These are phyloP conservation scores for Tricholoma sp. DNA, from an alignment of 768 basidiomycete genomes.

Conservation along the genomic window DNA sequence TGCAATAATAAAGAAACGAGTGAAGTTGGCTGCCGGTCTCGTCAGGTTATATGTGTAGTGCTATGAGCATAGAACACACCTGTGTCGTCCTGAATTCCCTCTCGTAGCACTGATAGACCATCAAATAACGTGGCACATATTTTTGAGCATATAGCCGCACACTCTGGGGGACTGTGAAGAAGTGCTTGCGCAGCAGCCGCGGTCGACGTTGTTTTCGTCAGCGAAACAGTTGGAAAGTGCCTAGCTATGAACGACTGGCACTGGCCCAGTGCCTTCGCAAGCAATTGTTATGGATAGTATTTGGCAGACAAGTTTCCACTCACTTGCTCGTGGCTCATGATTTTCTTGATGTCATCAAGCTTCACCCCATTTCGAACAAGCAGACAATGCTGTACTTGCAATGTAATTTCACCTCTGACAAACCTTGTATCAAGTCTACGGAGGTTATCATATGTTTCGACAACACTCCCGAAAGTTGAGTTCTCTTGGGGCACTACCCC, in stretches of 20 bases:
- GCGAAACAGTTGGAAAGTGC: constrained; percentile 46
- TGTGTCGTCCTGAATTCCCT: constrained; percentile 60
- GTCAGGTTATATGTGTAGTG: neutral
- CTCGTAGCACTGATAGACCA: constrained; percentile 54
- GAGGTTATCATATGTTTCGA: constrained; percentile 69
- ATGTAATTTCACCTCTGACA: constrained; percentile 53
- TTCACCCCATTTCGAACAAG: constrained; percentile 56
- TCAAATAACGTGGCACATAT: constrained; percentile 56
- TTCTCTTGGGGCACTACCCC: constrained; percentile 83
- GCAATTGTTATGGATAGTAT: no score
- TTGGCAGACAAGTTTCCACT: constrained; percentile 1
- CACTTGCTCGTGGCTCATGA: constrained; percentile 83
- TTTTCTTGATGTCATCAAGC: constrained; percentile 45
- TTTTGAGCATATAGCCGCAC: constrained; percentile 73
- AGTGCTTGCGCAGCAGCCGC: constrained; percentile 60
- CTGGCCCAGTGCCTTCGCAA: constrained; percentile 69
- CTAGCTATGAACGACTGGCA: constrained; percentile 57
- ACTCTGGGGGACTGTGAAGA: constrained; percentile 35
- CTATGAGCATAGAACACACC: constrained; percentile 25
- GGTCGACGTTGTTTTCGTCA: constrained; percentile 64
- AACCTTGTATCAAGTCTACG: constrained; percentile 44
- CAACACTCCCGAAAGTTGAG: constrained; percentile 65
- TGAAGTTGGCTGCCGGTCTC: constrained; percentile 49
- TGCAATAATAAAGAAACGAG: constrained; percentile 62
- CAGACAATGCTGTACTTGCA: constrained; percentile 67